A percentile compares a stretch with the other conserved stretches of the same genome.
Conservation (phyloP, 495 filamentous ascomycete genomes). For the Pyronema omphalodes region DNA sequence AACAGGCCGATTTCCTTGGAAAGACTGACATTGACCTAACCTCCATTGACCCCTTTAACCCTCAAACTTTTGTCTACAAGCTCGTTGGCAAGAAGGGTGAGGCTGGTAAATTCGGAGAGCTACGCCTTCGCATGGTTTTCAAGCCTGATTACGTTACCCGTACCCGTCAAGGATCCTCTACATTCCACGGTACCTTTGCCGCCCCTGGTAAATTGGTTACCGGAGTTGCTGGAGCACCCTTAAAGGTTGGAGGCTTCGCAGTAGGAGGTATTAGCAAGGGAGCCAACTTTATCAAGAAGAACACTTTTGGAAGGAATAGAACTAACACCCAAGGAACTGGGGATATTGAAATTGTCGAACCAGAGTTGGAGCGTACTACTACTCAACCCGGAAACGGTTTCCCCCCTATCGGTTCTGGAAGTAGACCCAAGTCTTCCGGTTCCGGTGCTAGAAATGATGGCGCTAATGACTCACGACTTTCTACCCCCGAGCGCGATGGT, state of each 20-base stretch:
- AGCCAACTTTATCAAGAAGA: constrained; percentile 58
- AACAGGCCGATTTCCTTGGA: constrained; percentile 63
- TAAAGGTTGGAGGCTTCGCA: constrained; percentile 65
- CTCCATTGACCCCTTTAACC: constrained; percentile 65
- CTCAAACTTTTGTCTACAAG: constrained; percentile 48
- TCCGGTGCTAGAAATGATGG: neutral
- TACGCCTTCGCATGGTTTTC: constrained; percentile 79
- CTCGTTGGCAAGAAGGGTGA: constrained; percentile 79
- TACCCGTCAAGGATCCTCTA: constrained; percentile 73
- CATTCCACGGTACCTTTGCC: constrained; percentile 82
- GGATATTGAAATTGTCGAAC: constrained; percentile 8
- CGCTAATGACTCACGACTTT: neutral
- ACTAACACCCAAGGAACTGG: neutral
- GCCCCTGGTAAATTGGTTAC: constrained; percentile 79
- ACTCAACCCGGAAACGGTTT: neutral
- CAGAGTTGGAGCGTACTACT: constrained; percentile 4
- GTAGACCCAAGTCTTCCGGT: neutral
- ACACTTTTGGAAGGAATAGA: constrained; percentile 42
- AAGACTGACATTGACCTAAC: constrained; percentile 59
- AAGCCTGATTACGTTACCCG: constrained; percentile 81
- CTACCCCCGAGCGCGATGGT: neutral
- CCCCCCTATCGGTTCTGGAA: neutral
- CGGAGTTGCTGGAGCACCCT: constrained; percentile 58
- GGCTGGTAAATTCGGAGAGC: constrained; percentile 72
- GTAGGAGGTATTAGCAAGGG: constrained; percentile 72